Evolutionary conservation across 2,329 filamentous ascomycete species (phyloP).

Genomic region (Dothistroma pini): DNA sequence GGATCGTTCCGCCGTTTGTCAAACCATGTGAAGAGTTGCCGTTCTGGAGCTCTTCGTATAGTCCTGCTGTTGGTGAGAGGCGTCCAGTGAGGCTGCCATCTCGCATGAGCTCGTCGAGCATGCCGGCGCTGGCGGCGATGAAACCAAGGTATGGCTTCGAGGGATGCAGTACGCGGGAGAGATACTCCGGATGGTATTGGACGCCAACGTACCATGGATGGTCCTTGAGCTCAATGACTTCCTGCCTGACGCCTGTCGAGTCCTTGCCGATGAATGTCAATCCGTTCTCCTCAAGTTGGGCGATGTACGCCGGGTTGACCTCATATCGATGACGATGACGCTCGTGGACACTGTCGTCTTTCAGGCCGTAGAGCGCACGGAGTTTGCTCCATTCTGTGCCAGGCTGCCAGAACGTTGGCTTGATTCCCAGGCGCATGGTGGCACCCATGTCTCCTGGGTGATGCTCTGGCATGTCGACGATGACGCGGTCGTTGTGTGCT

Average conservation of each 20-base stretch:
- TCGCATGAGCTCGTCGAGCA: slow-evolving; percentile 51
- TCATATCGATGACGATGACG: slow-evolving; percentile 88
- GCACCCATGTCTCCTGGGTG: slow-evolving; percentile 73
- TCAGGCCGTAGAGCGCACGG: slow-evolving; percentile 65
- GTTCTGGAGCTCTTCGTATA: slow-evolving; percentile 9
- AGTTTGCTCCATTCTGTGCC: slow-evolving; percentile 75
- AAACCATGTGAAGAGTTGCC: slow-evolving; percentile 3
- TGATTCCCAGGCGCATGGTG: slow-evolving; percentile 79
- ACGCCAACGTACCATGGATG: slow-evolving; percentile 83
- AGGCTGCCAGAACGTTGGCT: slow-evolving; percentile 70
- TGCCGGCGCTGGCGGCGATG: slow-evolving; percentile 70
- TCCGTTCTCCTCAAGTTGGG: slow-evolving; percentile 63
- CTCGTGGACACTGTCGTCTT: slow-evolving; percentile 53
- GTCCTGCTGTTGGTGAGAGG: slow-evolving; percentile 14
- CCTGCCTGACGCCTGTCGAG: slow-evolving; percentile 73
- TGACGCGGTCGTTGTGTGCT: slow-evolving; percentile 62
- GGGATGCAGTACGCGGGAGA: slow-evolving; percentile 69
- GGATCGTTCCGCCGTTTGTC: slow-evolving; percentile 4
- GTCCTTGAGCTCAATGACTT: slow-evolving; percentile 75
- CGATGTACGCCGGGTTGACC: slow-evolving; percentile 76
- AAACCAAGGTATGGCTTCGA: slow-evolving; percentile 79
- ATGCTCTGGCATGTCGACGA: slow-evolving; percentile 92
- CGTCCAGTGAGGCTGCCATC: slow-evolving; percentile 20
- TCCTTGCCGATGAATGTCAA: slow-evolving; percentile 77
- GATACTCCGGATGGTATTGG: slow-evolving; percentile 87